Percentiles rank a stretch among this genome's conserved stretches.
Conservation (phyloP, 192 early-diverging fungal species). For the Linnemannia schmuckeri region DNA sequence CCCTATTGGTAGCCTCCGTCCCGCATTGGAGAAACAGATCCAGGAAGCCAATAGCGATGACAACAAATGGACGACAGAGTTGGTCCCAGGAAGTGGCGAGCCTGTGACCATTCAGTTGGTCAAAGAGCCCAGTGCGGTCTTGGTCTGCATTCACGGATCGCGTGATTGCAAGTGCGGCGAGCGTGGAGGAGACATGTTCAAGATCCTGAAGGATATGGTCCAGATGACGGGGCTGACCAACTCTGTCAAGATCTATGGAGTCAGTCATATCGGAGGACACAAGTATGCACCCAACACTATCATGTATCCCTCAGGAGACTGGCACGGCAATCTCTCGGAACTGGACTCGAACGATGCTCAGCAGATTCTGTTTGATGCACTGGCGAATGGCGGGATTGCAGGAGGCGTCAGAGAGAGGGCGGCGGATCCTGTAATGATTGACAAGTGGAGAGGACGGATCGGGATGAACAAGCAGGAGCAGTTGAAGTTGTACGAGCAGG, state of each 20-base stretch:
- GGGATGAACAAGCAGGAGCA: slow-evolving; percentile 61
- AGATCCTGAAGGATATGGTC: slow-evolving; percentile 58
- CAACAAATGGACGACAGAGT: slow-evolving; percentile 11
- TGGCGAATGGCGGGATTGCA: slow-evolving; percentile 48
- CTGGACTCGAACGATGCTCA: slow-evolving; percentile 53
- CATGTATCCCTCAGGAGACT: slow-evolving; percentile 68
- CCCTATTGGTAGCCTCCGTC: slow-evolving; percentile 32
- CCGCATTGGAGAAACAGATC: slow-evolving; percentile 24
- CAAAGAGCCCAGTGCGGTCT: slow-evolving; percentile 35
- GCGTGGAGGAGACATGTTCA: slow-evolving; percentile 51
- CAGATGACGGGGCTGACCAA: slow-evolving; percentile 21
- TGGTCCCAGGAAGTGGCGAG: slow-evolving; percentile 47
- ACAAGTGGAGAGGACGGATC: slow-evolving; percentile 67
- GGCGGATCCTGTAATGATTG: slow-evolving; percentile 47
- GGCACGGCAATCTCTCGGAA: slow-evolving; percentile 64
- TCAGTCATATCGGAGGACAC: slow-evolving; percentile 75
- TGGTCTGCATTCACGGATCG: slow-evolving; percentile 62
- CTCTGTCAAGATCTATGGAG: slow-evolving; percentile 54
- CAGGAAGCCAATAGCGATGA: neutral
- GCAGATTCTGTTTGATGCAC: slow-evolving; percentile 56
- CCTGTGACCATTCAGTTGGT: slow-evolving; percentile 25
- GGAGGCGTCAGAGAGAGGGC: slow-evolving; percentile 28
- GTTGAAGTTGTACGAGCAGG: slow-evolving; percentile 35
- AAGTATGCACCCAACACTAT: slow-evolving; percentile 70
- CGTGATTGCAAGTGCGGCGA: slow-evolving; percentile 66